A percentile compares a stretch with the other conserved stretches of the same genome.
These are phyloP conservation scores for Scenedesmus sp. DNA, from an alignment of 163 green algal species.

Conservation along the genomic window DNA sequence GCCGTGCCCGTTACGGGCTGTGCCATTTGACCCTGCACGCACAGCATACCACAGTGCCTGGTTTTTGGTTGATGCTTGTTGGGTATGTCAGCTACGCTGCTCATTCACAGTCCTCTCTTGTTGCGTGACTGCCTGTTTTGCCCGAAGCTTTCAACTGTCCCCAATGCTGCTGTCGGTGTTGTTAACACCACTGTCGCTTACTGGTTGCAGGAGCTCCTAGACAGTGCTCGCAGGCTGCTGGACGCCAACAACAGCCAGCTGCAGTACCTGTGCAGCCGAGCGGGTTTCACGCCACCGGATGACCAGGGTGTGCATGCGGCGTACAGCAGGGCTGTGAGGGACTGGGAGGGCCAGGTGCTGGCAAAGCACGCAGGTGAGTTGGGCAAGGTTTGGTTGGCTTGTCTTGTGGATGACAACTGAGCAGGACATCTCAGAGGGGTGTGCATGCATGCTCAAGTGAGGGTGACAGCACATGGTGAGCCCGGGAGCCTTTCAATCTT, in stretches of 20 bases:
- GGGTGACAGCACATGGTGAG: too few relatives aligned
- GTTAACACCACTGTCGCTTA: not conserved
- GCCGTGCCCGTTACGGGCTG: not conserved
- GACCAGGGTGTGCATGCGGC: slow-evolving; percentile 45
- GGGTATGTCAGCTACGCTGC: not conserved
- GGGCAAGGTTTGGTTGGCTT: not conserved
- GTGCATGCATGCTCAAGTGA: too few relatives aligned
- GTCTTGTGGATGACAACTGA: not conserved
- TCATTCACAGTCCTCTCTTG: too few relatives aligned
- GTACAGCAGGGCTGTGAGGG: slow-evolving; percentile 43
- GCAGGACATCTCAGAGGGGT: too few relatives aligned
- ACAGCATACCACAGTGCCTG: not conserved
- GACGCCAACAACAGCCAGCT: slow-evolving; percentile 47
- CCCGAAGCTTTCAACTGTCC: not conserved
- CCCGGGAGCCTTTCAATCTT: too few relatives aligned
- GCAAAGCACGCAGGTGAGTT: not conserved
- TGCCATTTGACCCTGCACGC: too few relatives aligned
- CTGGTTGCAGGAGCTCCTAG: slow-evolving; percentile 56
- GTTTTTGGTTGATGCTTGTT: not conserved
- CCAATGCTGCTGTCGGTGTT: not conserved
- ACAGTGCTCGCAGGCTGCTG: slow-evolving; percentile 53
- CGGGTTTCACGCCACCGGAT: slow-evolving; percentile 27
- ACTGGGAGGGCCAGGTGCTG: slow-evolving; percentile 53
- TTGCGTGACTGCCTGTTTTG: not conserved
- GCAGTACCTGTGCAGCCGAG: slow-evolving; percentile 34